Evolutionary conservation across 2,329 filamentous ascomycete genomes (phyloP).

Genomic region (Fusarium temperatum): DNA sequence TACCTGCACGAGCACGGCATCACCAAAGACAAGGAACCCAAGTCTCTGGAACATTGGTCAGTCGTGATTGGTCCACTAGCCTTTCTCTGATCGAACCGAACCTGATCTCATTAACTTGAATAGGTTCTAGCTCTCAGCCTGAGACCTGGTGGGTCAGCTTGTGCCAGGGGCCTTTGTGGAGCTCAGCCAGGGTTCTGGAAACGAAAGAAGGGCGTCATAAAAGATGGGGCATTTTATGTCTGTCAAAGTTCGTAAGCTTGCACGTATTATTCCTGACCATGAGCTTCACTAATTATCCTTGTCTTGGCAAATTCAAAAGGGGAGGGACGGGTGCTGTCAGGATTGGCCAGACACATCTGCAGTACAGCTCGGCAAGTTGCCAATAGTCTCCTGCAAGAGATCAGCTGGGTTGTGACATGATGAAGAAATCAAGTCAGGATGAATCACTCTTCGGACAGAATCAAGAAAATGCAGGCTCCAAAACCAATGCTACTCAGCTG

Average conservation of each 20-base stretch:
- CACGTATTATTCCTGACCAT: conserved; percentile 10
- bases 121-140: conserved; percentile 27
- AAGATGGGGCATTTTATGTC: neutral
- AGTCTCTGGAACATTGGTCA: neutral
- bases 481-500: conserved; percentile 3
- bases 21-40: conserved; percentile 10
- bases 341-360: conserved; percentile 29
- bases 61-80: conserved; percentile 13
- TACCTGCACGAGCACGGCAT: neutral
- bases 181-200: neutral
- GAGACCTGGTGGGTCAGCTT: conserved; percentile 29
- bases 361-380: conserved; percentile 11
- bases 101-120: conserved; percentile 2
- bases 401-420: neutral
- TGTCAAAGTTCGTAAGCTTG: neutral
- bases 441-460: neutral
- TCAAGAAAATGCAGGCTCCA: neutral
- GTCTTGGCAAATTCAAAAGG: conserved; percentile 15
- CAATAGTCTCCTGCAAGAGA: conserved; percentile 11
- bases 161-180: conserved; percentile 7
- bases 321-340: conserved; percentile 29
- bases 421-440: conserved; percentile 3
- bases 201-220: conserved; percentile 14
- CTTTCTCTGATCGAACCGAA: conserved; percentile 2
- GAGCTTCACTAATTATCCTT: neutral